Conservation (phyloP, 2,329 filamentous ascomycete genomes). For the Aspergillus fructus region DNA sequence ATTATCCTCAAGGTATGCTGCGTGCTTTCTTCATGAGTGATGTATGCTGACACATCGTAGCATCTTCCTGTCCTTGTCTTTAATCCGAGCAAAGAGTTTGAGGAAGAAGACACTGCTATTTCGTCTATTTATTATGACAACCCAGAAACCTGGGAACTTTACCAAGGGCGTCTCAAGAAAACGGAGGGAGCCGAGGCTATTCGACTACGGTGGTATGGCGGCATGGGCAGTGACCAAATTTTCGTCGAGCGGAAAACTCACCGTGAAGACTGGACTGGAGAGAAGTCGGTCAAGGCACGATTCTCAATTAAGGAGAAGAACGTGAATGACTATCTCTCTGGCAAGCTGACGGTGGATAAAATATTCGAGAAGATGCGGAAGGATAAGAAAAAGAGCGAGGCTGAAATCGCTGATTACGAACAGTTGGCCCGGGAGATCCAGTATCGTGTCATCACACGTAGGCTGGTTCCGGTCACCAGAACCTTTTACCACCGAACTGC, state of each 20-base stretch:
- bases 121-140: slow-evolving; percentile 99
- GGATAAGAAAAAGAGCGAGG: slow-evolving; percentile 89
- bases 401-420: slow-evolving; percentile 87
- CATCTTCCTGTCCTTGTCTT: slow-evolving; percentile 96
- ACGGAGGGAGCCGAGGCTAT: slow-evolving; percentile 97
- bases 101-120: slow-evolving; percentile 85
- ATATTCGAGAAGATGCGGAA: slow-evolving; percentile 97
- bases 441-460: slow-evolving; percentile 84
- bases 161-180: slow-evolving; percentile 93
- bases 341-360: slow-evolving; percentile 78
- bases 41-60: slow-evolving; percentile 29
- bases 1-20: slow-evolving; percentile 80
- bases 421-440: slow-evolving; percentile 88
- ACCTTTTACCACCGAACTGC: slow-evolving; percentile 98
- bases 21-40: neutral
- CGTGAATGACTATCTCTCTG: slow-evolving; percentile 84
- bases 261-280: slow-evolving; percentile 97
- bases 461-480: slow-evolving; percentile 83
- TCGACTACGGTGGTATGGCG: slow-evolving; percentile 93
- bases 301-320: slow-evolving; percentile 97
- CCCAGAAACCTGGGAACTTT: slow-evolving; percentile 87
- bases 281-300: slow-evolving; percentile 97
- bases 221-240: slow-evolving; percentile 91
- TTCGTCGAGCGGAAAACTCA: slow-evolving; percentile 98
- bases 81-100: slow-evolving; percentile 95